Conservation (phyloP, 2,329 filamentous ascomycete species). For the Fusarium bactridioides region DNA sequence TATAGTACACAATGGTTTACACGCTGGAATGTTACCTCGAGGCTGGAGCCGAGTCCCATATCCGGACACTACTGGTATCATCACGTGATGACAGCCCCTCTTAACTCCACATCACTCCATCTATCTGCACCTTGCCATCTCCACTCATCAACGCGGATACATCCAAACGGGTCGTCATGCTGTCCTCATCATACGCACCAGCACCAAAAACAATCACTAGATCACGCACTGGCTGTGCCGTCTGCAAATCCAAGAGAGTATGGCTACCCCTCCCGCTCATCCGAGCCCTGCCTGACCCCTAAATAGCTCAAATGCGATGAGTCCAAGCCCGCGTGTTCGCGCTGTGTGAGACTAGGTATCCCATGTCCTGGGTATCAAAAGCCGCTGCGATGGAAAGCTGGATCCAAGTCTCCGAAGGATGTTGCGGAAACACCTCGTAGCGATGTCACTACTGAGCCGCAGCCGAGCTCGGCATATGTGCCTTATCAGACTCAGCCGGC, state of each 20-base stretch:
- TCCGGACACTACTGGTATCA: not conserved
- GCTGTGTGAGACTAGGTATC: slow-evolving; percentile 34
- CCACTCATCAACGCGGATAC: slow-evolving; percentile 27
- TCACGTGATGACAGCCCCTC: slow-evolving; percentile 11
- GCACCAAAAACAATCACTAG: slow-evolving; percentile 34
- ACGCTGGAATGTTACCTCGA: not conserved
- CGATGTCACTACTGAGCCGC: not conserved
- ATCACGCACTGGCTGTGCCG: slow-evolving; percentile 34
- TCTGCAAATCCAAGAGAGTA: slow-evolving; percentile 37
- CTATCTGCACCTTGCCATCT: slow-evolving; percentile 20
- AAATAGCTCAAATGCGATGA: slow-evolving; percentile 36
- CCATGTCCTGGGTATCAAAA: slow-evolving; percentile 36
- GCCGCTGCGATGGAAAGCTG: slow-evolving; percentile 26
- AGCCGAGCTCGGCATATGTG: slow-evolving; percentile 2
- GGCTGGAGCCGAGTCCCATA: not conserved
- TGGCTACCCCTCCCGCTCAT: not conserved
- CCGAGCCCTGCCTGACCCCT: not conserved
- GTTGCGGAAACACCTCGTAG: not conserved
- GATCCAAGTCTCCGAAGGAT: slow-evolving; percentile 9
- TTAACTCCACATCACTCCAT: slow-evolving; percentile 6
- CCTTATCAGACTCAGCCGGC: slow-evolving; percentile 7
- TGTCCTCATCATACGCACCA: slow-evolving; percentile 12
- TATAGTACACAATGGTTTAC: not conserved
- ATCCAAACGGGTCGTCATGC: slow-evolving; percentile 16
- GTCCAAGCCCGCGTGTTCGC: slow-evolving; percentile 29